These are phyloP conservation scores for Tetrahymena elliotti DNA, from an alignment of 73 alveolate species.

Conservation along the genomic window DNA sequence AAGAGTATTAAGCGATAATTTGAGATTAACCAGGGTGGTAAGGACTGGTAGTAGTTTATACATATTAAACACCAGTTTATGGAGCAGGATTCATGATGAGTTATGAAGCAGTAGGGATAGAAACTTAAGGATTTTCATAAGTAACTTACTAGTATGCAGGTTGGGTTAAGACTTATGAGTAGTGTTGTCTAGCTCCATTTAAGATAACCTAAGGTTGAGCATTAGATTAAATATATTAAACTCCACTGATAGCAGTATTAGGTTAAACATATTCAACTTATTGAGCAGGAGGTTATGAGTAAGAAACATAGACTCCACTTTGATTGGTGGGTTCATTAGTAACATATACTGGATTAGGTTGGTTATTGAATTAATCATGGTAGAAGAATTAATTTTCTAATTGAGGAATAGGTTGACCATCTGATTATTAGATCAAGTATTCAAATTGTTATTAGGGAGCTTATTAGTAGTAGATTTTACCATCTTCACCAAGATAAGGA, in stretches of 20 bases:
- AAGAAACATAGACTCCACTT: background rate
- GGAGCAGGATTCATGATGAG: background rate
- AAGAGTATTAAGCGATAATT: background rate
- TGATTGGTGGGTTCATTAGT: background rate
- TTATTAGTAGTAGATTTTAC: background rate
- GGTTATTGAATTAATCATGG: background rate
- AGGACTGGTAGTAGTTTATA: background rate
- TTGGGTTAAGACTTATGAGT: background rate
- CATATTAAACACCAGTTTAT: background rate
- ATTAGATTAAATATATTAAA: background rate
- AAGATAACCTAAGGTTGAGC: background rate
- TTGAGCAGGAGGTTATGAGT: background rate
- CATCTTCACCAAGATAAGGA: constrained; percentile 2
- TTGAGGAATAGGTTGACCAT: background rate
- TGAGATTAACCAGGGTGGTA: background rate
- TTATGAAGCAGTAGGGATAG: background rate
- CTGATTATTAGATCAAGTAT: background rate
- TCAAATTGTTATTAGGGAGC: background rate
- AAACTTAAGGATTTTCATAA: background rate
- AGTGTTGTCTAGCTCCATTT: background rate
- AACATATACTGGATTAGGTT: background rate
- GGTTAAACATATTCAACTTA: background rate
- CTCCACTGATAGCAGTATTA: background rate
- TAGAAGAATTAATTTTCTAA: background rate
- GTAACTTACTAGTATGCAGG: background rate